phyloP scores from a whole-genome alignment of 164 flowering plant genomes.

The Chimonanthus salicifolius region DNA sequence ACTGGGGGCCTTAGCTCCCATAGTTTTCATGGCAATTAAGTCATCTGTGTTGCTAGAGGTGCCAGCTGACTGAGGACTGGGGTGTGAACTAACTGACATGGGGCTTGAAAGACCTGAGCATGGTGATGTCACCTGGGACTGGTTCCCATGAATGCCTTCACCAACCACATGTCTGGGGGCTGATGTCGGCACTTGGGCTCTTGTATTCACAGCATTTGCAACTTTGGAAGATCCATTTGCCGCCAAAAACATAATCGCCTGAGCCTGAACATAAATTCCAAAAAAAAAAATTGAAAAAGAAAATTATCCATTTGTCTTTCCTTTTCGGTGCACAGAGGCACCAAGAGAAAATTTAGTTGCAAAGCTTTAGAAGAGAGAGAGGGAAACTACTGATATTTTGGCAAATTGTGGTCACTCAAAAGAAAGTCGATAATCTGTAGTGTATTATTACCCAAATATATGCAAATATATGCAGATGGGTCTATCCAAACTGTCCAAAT shows the following conservation, averaged over 20 bases:
- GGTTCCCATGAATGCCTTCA: constrained; percentile 41
- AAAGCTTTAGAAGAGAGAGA: no score
- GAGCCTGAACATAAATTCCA: constrained; percentile 44
- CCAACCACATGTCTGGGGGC: constrained; percentile 24
- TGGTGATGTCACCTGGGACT: constrained; percentile 29
- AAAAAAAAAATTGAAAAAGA: neutral
- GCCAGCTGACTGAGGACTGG: constrained; percentile 45
- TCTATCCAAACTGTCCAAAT: no score
- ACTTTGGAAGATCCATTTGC: constrained; percentile 45
- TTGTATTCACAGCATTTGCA: constrained; percentile 18
- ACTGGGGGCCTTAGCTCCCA: constrained; percentile 28
- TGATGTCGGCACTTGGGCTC: constrained; percentile 36
- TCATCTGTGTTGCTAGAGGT: constrained; percentile 54
- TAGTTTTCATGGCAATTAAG: constrained; percentile 28
- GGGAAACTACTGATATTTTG: no score
- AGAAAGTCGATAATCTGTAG: no score
- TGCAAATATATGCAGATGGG: no score
- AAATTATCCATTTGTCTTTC: no score
- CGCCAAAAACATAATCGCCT: constrained; percentile 85
- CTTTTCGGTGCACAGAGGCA: no score
- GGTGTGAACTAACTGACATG: constrained; percentile 54
- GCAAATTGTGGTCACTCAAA: no score
- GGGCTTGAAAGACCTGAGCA: constrained; percentile 62
- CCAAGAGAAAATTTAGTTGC: no score
- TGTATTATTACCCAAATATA: no score